These are phyloP conservation scores for Hypoxylon sp. DNA, from an alignment of 2,329 filamentous ascomycete genomes.

Conservation along the genomic window DNA sequence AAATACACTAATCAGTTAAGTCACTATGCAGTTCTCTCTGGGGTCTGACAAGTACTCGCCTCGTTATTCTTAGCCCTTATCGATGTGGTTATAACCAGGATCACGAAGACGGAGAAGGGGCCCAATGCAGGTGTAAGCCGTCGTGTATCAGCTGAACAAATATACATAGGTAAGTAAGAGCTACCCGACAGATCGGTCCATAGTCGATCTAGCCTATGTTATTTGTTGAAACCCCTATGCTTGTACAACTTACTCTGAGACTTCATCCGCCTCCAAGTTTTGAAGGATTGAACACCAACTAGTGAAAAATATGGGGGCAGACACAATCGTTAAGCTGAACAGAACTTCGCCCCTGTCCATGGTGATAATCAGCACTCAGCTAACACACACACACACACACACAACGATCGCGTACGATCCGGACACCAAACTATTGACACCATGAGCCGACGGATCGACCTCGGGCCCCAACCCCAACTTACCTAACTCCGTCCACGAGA, in stretches of 20 bases:
- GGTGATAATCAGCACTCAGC: conserved; percentile 10
- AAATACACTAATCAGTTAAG: background rate
- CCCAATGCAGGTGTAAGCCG: background rate
- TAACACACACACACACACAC: conserved; percentile 12
- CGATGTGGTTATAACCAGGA: background rate
- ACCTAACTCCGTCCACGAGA: background rate
- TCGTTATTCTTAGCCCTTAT: background rate
- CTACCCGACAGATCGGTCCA: background rate
- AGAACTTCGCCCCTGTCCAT: background rate
- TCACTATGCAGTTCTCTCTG: background rate
- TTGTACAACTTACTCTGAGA: background rate
- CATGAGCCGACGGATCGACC: too few species aligned
- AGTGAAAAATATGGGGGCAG: background rate
- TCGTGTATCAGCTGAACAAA: background rate
- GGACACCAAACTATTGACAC: conserved; percentile 26
- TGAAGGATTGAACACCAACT: background rate
- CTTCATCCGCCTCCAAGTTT: background rate
- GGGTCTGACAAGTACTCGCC: background rate
- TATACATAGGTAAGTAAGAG: background rate
- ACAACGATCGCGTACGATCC: conserved; percentile 23
- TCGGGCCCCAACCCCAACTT: too few species aligned
- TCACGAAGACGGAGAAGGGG: background rate
- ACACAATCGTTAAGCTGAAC: conserved; percentile 4
- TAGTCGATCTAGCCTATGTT: background rate
- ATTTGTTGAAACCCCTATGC: background rate